phyloP scores from a whole-genome alignment of 345 rosid genomes.

The Brassica cretica region DNA sequence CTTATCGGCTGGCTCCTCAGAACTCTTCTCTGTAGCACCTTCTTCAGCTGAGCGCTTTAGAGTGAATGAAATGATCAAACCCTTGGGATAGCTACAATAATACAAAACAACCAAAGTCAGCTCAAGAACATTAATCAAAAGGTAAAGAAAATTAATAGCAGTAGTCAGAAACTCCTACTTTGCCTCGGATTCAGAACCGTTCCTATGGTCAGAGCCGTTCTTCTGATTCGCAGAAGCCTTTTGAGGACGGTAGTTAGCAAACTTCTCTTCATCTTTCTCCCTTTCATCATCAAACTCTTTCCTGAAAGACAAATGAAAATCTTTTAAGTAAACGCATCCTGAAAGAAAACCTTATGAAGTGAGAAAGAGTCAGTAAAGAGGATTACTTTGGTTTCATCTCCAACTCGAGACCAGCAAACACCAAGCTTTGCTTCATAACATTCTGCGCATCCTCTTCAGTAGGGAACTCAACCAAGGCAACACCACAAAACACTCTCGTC shows the following conservation, averaged over 20 bases:
- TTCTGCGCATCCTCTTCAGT: slow-evolving; percentile 71
- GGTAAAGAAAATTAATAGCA: not conserved
- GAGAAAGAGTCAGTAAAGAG: slow-evolving; percentile 17
- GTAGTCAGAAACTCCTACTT: slow-evolving; percentile 43
- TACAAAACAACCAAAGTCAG: slow-evolving; percentile 21
- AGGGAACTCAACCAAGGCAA: slow-evolving; percentile 85
- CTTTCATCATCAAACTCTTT: slow-evolving; percentile 81
- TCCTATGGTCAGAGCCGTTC: slow-evolving; percentile 47
- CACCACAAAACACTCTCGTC: slow-evolving; percentile 67
- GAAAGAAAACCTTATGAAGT: slow-evolving; percentile 1
- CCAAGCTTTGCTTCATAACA: slow-evolving; percentile 55
- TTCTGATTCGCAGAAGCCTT: slow-evolving; percentile 50
- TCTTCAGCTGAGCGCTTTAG: slow-evolving; percentile 55
- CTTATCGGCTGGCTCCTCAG: slow-evolving; percentile 39
- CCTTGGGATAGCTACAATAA: slow-evolving; percentile 74
- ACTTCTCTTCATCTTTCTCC: slow-evolving; percentile 50
- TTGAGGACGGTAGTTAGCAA: slow-evolving; percentile 45
- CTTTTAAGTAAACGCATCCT: not conserved
- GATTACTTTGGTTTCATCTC: slow-evolving; percentile 82
- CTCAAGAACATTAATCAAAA: not conserved
- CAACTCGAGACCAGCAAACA: slow-evolving; percentile 67
- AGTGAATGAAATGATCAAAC: slow-evolving; percentile 81
- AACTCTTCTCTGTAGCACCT: slow-evolving; percentile 41
- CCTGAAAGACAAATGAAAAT: slow-evolving; percentile 44
- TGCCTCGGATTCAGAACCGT: slow-evolving; percentile 46